These are phyloP conservation scores for Aspergillus egyptiacus DNA, from an alignment of 495 filamentous ascomycete species.

Conservation along the genomic window DNA sequence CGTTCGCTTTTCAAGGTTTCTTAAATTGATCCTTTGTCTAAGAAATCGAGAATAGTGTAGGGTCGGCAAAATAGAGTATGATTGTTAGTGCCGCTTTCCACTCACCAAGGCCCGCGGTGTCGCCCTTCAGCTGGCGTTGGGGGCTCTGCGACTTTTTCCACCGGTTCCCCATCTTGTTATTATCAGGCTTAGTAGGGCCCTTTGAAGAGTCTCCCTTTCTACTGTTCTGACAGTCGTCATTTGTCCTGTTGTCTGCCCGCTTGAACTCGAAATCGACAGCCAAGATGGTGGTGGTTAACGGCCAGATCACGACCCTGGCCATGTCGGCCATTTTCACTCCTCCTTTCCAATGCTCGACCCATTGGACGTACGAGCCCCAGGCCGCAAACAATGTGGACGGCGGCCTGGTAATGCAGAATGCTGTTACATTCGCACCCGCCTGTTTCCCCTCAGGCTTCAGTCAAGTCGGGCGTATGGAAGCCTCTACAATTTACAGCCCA, in stretches of 20 bases:
- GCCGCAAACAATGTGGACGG: background rate
- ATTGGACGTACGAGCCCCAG: constrained; percentile 17
- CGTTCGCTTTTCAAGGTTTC: too few relatives aligned
- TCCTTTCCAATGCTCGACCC: constrained; percentile 12
- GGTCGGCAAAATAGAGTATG: too few relatives aligned
- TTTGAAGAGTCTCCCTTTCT: too few relatives aligned
- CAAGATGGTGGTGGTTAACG: background rate
- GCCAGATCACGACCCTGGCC: background rate
- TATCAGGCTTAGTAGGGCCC: too few relatives aligned
- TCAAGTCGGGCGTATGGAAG: background rate
- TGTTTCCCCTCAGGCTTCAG: constrained; percentile 17
- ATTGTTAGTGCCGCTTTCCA: too few relatives aligned
- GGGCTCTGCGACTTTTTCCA: too few relatives aligned
- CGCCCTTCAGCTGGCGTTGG: too few relatives aligned
- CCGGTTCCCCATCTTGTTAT: too few relatives aligned
- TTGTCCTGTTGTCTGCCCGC: background rate
- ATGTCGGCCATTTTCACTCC: constrained; percentile 18
- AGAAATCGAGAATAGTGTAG: too few relatives aligned
- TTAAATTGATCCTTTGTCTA: too few relatives aligned
- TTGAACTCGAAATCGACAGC: background rate
- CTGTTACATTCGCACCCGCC: background rate
- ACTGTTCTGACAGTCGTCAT: too few relatives aligned
- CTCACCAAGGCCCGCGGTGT: too few relatives aligned
- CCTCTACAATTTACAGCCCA: constrained; percentile 12
- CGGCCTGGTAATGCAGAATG: constrained; percentile 21